Percentiles rank a stretch among this genome's conserved stretches.
These are phyloP conservation scores for Musa troglodytarum DNA, from an alignment of 176 grass and related monocot genomes.

Conservation along the genomic window DNA sequence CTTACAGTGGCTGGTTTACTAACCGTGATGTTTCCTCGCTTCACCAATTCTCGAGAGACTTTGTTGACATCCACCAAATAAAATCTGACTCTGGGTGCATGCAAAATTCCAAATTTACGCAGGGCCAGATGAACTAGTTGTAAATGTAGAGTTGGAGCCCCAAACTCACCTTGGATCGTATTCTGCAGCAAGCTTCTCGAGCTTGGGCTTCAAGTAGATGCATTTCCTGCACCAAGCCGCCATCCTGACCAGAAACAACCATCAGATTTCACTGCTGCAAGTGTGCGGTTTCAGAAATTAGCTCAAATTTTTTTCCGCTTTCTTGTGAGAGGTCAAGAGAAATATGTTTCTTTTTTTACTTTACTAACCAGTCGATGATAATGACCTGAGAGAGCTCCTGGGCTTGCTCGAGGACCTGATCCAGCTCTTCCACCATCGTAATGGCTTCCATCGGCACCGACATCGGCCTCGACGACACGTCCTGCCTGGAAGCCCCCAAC, in stretches of 20 bases:
- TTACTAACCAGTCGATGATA: conserved; percentile 72
- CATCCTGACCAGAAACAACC: conserved; percentile 43
- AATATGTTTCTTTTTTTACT: background rate
- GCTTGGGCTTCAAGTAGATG: conserved; percentile 85
- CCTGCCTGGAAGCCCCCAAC: conserved; percentile 51
- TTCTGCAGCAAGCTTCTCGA: conserved; percentile 84
- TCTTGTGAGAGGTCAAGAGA: background rate
- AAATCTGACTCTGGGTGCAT: conserved; percentile 48
- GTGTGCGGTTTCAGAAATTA: no score
- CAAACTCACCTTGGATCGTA: conserved; percentile 39
- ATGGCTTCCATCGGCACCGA: conserved; percentile 69
- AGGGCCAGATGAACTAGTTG: background rate
- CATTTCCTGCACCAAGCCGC: conserved; percentile 86
- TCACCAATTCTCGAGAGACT: conserved; percentile 60
- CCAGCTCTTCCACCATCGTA: conserved; percentile 55
- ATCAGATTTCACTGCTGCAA: no score
- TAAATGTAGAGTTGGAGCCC: background rate
- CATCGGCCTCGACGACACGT: conserved; percentile 44
- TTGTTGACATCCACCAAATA: conserved; percentile 85
- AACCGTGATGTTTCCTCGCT: conserved; percentile 83
- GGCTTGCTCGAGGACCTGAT: conserved; percentile 50
- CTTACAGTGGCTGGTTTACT: conserved; percentile 24
- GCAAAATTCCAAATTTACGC: conserved; percentile 4
- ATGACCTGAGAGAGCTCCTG: conserved; percentile 42
- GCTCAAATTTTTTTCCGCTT: no score